phyloP scores from a whole-genome alignment of 345 rosid species.

The Clarkia xantiana region DNA sequence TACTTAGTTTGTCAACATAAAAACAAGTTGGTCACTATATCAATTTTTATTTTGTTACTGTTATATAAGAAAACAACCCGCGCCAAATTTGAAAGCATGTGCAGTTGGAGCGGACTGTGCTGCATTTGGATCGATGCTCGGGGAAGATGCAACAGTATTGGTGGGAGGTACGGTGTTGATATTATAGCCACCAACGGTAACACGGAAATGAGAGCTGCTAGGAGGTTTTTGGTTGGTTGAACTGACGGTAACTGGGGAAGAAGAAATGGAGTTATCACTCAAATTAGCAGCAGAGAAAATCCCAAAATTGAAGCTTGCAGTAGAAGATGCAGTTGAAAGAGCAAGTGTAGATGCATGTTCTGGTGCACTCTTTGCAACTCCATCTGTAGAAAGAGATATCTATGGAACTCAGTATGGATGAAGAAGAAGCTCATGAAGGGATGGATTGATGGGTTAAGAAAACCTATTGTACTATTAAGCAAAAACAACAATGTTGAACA shows the following conservation, averaged over 20 bases:
- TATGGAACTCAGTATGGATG: no score
- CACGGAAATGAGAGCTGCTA: slow-evolving; percentile 11
- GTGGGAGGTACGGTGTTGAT: slow-evolving; percentile 4
- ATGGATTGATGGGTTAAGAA: no score
- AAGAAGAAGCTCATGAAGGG: no score
- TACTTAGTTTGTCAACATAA: no score
- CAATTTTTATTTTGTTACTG: no score
- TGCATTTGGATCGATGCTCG: no score
- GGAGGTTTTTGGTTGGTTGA: slow-evolving; percentile 18
- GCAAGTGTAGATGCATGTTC: slow-evolving; percentile 17
- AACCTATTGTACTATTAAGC: no score
- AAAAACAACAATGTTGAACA: no score
- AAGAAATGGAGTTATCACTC: slow-evolving; percentile 8
- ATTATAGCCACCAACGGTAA: slow-evolving; percentile 7
- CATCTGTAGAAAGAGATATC: slow-evolving; percentile 17
- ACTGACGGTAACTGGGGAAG: slow-evolving; percentile 8
- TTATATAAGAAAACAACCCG: no score
- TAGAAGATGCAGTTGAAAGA: slow-evolving; percentile 23
- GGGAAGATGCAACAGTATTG: not conserved
- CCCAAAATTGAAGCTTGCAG: slow-evolving; percentile 35
- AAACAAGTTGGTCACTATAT: no score
- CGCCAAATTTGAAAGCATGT: slow-evolving; percentile 31
- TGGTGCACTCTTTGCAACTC: no score
- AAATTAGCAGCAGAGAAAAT: slow-evolving; percentile 27
- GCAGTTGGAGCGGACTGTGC: slow-evolving; percentile 14